Conservation (phyloP, 768 basidiomycete species). For the Kwoniella sp. region DNA sequence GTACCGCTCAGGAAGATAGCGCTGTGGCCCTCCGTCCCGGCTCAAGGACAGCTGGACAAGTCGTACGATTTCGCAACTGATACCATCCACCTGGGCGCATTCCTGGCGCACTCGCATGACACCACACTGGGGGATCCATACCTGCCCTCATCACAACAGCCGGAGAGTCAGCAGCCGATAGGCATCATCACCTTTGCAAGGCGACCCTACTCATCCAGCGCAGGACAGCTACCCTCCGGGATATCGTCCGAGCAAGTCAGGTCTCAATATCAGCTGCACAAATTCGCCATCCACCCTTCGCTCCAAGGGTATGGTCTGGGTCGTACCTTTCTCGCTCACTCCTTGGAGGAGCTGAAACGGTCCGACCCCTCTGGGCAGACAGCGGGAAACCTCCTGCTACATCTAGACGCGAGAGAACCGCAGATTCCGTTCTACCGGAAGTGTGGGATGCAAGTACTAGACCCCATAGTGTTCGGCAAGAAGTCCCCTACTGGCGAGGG, state of each 20-base stretch:
- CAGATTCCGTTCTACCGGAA: slow-evolving; percentile 26
- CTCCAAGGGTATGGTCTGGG: slow-evolving; percentile 27
- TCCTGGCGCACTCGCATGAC: not conserved
- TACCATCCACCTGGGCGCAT: slow-evolving; percentile 28
- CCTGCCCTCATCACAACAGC: not conserved
- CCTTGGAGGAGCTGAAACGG: not conserved
- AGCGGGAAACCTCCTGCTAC: slow-evolving; percentile 12
- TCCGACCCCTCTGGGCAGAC: too few species aligned
- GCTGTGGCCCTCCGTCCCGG: slow-evolving; percentile 25
- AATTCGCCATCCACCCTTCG: slow-evolving; percentile 21
- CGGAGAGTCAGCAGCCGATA: slow-evolving; percentile 8
- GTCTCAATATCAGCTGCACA: slow-evolving; percentile 24
- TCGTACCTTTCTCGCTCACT: not conserved
- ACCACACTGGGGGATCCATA: not conserved
- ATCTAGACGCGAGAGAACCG: slow-evolving; percentile 26
- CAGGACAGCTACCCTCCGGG: too few species aligned
- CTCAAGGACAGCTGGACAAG: slow-evolving; percentile 6
- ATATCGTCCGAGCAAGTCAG: not conserved
- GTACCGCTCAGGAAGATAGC: slow-evolving; percentile 16
- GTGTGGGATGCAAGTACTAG: slow-evolving; percentile 17
- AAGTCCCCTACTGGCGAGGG: slow-evolving; percentile 18
- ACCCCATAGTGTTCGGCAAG: slow-evolving; percentile 17
- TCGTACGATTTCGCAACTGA: slow-evolving; percentile 15
- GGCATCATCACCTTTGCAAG: slow-evolving; percentile 18
- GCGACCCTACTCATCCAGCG: slow-evolving; percentile 13